Evolutionary conservation across 176 grass and related monocot genomes (phyloP).

Genomic region (Aegilops speltoides): DNA sequence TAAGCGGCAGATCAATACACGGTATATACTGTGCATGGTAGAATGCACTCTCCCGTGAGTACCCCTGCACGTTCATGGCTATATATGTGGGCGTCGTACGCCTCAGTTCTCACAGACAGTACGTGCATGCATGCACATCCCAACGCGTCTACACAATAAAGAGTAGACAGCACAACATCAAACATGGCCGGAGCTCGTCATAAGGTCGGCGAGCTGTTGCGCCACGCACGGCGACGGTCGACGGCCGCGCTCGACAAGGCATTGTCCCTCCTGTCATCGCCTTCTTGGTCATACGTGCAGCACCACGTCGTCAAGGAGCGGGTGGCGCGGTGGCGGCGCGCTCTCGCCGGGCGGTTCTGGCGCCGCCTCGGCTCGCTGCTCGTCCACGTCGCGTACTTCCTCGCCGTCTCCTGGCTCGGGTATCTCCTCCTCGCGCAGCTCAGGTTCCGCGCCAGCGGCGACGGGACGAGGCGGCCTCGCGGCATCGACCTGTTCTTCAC

Average conservation of each 20-base stretch:
- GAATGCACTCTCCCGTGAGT: too few species aligned
- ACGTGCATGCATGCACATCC: neutral
- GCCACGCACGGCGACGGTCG: neutral
- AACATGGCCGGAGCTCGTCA: slow-evolving; percentile 13
- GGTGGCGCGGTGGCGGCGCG: slow-evolving; percentile 23
- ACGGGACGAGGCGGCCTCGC: too few species aligned
- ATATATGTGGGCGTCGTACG: neutral
- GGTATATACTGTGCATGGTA: too few species aligned
- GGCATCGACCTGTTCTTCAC: too few species aligned
- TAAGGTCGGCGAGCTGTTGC: neutral
- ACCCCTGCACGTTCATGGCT: neutral
- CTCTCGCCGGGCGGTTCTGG: neutral
- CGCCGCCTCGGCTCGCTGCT: neutral
- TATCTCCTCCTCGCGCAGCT: slow-evolving; percentile 32
- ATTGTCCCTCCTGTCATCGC: neutral
- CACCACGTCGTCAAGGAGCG: slow-evolving; percentile 30
- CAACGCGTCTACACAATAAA: too few species aligned
- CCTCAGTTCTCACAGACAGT: neutral
- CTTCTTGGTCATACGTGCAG: slow-evolving; percentile 17
- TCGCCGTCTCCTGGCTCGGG: slow-evolving; percentile 25
- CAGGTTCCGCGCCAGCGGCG: neutral
- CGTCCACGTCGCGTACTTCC: slow-evolving; percentile 48
- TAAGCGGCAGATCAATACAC: too few species aligned
- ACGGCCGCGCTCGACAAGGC: neutral
- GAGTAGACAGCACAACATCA: neutral